Conservation (phyloP, 306 rosid genomes). For the Sindora glabra region DNA sequence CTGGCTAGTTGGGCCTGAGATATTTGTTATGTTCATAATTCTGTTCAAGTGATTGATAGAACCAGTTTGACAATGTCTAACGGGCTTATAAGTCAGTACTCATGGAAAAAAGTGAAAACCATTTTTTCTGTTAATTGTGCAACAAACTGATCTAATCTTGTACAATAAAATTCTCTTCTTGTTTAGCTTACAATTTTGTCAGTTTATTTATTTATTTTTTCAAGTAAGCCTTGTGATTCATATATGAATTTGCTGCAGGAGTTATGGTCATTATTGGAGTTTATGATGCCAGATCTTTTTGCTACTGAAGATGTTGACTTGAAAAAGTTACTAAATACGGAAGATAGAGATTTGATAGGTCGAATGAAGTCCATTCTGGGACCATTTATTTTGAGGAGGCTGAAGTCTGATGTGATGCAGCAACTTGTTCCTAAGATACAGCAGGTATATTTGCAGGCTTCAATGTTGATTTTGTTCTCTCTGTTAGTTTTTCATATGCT, state of each 20-base stretch:
- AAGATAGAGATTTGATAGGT: conserved; percentile 66
- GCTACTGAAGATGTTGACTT: conserved; percentile 82
- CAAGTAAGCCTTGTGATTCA: conserved; percentile 15
- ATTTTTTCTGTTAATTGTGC: neutral
- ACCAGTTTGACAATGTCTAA: neutral
- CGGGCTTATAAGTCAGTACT: neutral
- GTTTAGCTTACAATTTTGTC: conserved; percentile 1
- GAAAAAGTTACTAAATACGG: conserved; percentile 72
- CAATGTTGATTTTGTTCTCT: neutral
- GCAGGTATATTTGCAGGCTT: conserved; percentile 34
- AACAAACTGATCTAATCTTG: conserved; percentile 2
- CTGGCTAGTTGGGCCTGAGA: no score
- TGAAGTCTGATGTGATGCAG: conserved; percentile 98
- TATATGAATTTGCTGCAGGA: conserved; percentile 52
- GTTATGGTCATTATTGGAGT: conserved; percentile 92
- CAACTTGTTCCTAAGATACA: conserved; percentile 95
- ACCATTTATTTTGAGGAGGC: conserved; percentile 87
- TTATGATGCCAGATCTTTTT: conserved; percentile 96
- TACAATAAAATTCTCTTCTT: neutral
- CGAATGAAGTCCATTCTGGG: conserved; percentile 95
- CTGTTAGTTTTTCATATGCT: neutral
- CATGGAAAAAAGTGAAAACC: neutral
- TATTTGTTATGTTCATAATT: no score
- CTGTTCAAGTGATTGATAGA: no score
- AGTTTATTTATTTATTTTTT: neutral